Evolutionary conservation across 805 yeast species (phyloP), one percentile per base, ranked within the genome.

Genomic region (Metschnikowia similis): DNA sequence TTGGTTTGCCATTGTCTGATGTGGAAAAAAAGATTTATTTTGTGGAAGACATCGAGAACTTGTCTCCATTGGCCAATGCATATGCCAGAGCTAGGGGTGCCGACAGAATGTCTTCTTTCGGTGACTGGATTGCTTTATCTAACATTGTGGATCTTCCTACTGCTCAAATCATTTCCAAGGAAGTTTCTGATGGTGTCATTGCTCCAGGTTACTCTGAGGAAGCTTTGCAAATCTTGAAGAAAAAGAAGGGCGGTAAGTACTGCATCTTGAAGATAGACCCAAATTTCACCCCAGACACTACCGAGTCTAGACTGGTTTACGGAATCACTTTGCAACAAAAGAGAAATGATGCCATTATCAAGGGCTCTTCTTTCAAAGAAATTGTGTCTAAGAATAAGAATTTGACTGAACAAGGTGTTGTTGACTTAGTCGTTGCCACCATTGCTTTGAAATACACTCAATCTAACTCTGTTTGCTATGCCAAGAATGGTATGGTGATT

Each of bases 41-140:
- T 68, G 99, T 94, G 56, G 84, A 83, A 60, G 97, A 89, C 70
- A 89, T 92, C 64, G 96, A 89, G 72, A 89, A 91, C 79, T 77
- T 94, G 68, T 89, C 97, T 10, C 98, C 99, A 49, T 80, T 94
- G 66, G 99, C 99, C 56, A 87, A 87, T 66, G 99, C 99, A 51
- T 94, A 94, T 66, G 99, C 99, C 35, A 88, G 98, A 76, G 99
- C 99, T 50, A 88, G 99, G 74, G 99, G 99, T 71, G 99, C 99
- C 60, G 99, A 94, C 75, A 86, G 99, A 81, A 94, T 94, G 99
- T 91, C 97, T 6, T 88, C 96, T 11, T 94, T 94, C 68, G 99
- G 99, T 67, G 99, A 94, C 74, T 94, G 90, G 80, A 94, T 94
- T 65, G 99, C 99, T 42, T 79, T 94, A 57, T 90, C 97, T 54